A percentile compares a stretch with the other conserved stretches of the same genome.
Conservation (phyloP, 352 stramenopile species). For the Thraustochytrium striatum region DNA sequence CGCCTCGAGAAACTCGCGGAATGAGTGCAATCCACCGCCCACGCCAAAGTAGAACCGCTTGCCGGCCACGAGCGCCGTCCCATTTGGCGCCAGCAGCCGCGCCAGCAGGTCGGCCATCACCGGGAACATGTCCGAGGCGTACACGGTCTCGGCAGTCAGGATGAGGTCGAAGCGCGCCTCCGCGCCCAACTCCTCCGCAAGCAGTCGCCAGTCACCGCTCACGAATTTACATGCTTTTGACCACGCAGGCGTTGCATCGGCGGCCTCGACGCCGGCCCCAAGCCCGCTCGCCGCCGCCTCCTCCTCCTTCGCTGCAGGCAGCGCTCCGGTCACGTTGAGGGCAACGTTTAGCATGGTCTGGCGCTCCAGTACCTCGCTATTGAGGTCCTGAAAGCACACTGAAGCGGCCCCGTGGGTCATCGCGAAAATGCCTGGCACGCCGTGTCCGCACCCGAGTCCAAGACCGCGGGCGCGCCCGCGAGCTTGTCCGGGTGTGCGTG, state of each 20-base stretch:
- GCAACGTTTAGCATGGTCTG: not conserved
- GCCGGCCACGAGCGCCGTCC: not conserved
- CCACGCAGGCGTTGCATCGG: too few species aligned
- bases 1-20: not conserved
- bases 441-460: not conserved
- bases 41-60: constrained; percentile 1
- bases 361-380: not conserved
- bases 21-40: not conserved
- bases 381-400: not conserved
- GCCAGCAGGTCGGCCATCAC: not conserved
- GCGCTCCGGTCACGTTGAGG: not conserved
- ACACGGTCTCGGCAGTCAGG: not conserved
- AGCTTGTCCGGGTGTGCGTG: not conserved
- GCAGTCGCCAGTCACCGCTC: not conserved
- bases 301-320: too few species aligned
- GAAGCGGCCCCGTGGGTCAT: not conserved
- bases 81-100: not conserved
- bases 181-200: not conserved
- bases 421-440: not conserved
- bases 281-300: not conserved
- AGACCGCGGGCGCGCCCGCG: not conserved
- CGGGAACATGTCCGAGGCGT: not conserved
- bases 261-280: not conserved
- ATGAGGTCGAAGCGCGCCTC: not conserved
- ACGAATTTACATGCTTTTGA: too few species aligned